A percentile compares a stretch with the other conserved stretches of the same genome.
These are phyloP conservation scores for Huntiella moniliformis DNA, from an alignment of 2,329 filamentous ascomycete genomes.

Conservation along the genomic window DNA sequence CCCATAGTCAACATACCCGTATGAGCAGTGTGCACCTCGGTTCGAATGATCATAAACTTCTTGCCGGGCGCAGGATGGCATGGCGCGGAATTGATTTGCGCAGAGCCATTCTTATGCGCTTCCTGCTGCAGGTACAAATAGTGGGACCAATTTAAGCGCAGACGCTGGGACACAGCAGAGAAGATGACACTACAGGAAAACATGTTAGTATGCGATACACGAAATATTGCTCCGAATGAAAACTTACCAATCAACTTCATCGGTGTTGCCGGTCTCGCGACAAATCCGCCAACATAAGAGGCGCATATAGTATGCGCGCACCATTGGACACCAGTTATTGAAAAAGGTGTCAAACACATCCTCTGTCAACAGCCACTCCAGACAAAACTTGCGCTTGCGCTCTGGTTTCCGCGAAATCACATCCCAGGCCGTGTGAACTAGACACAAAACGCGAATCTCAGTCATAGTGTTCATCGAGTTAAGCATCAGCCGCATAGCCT, in stretches of 20 bases:
- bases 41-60: constrained; percentile 73
- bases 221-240: not conserved
- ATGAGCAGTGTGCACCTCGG: constrained; percentile 34
- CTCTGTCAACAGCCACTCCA: constrained; percentile 57
- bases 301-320: constrained; percentile 80
- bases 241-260: constrained; percentile 50
- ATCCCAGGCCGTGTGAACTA: constrained; percentile 67
- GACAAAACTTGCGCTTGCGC: constrained; percentile 51
- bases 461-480: constrained; percentile 77
- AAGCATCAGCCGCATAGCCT: constrained; percentile 61
- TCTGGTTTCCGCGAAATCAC: constrained; percentile 44
- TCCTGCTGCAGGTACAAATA: constrained; percentile 57
- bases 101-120: constrained; percentile 28
- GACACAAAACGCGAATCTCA: constrained; percentile 66
- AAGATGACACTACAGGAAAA: constrained; percentile 43
- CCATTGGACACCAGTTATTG: constrained; percentile 92
- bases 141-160: constrained; percentile 59
- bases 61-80: constrained; percentile 71
- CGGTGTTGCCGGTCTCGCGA: constrained; percentile 48
- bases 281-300: constrained; percentile 78
- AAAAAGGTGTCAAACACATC: constrained; percentile 65
- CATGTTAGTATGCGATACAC: constrained; percentile 15
- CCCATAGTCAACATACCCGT: constrained; percentile 30
- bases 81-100: constrained; percentile 50
- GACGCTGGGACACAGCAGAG: constrained; percentile 42